Base-by-base conservation (phyloP, 2,329 filamentous ascomycete species). In the Penicillium sp. region DNA sequence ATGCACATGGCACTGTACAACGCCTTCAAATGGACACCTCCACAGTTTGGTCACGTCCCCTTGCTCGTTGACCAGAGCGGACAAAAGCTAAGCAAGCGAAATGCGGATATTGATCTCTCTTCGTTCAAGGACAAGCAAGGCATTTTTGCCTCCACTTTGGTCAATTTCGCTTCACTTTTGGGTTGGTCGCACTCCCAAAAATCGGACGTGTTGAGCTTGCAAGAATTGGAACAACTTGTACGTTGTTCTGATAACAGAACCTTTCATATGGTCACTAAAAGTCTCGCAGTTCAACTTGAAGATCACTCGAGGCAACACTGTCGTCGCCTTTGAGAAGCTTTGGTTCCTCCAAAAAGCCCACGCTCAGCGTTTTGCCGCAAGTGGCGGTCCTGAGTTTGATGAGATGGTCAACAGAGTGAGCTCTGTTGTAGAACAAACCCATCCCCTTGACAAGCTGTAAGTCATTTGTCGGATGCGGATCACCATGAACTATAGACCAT, bases 241-340 rank as follows among this genome's bases (percentile, higher is more conserved):
- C 50, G 82, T 68, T 42, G 16, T 31, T 43, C 16, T 27, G 7
- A 3, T 11, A 31, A 32, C 9, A 18, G 45, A 16, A n/a, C 4
- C 11, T 21, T 18, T 4, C 6, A 8, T 11, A 18, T 13, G n/a
- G 13, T 13, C 47, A 43, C 67, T 75, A 50, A 77, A 47, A 16
- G 27, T 29, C 18, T 31, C 18, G 42, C 56, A 91, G 83, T 93
- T 97, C 69, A 86, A 87, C 43, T 81, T 96, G 61, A 92, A 91
- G 67, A 95, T 97, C 75, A 97, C 92, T 3, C 90, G 89, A 64
- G 93, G 93, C 9, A 92, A 97, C 70, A 91, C 92, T 6, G 88
- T 89, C 13, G 90, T 97, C 16, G 86, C 89, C 18, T 83, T 87
- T 47, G 85, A 86, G 46, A 99, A 97, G 69, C 81, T 97, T 14